Conservation (phyloP, 1,139 yeast genomes). For the Suhomyces bolitotheri region DNA sequence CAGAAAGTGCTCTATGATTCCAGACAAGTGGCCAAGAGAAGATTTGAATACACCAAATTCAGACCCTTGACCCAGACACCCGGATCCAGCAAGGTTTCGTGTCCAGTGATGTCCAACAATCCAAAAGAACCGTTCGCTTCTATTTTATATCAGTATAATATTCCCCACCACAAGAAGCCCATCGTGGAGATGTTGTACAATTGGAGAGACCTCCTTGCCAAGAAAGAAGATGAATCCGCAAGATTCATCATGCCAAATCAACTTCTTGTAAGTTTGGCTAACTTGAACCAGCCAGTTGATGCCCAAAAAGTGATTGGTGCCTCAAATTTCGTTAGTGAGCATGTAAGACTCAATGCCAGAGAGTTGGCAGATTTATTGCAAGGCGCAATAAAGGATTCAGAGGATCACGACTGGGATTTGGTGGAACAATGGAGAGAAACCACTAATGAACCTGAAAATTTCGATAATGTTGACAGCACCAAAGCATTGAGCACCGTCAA, state of each 20-base stretch:
- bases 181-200: conserved; percentile 62
- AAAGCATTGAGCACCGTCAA: conserved; percentile 14
- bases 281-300: conserved; percentile 55
- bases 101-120: conserved; percentile 50
- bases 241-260: conserved; percentile 85
- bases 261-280: conserved; percentile 62
- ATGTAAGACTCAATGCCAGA: conserved; percentile 57
- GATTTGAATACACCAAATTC: conserved; percentile 73
- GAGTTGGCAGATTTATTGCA: conserved; percentile 58
- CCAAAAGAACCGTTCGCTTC: conserved; percentile 58
- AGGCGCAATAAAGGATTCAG: conserved; percentile 26
- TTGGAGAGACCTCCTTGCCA: conserved; percentile 84
- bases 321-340: conserved; percentile 52
- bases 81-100: conserved; percentile 35
- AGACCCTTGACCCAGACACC: conserved; percentile 45
- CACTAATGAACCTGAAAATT: conserved; percentile 9
- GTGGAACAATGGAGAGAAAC: conserved; percentile 28
- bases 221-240: conserved; percentile 79
- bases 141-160: conserved; percentile 64
- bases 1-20: conserved; percentile 73
- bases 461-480: conserved; percentile 9
- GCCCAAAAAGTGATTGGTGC: conserved; percentile 56
- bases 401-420: conserved; percentile 21
- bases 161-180: conserved; percentile 55
- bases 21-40: conserved; percentile 74